Evolutionary conservation across 106 monocot genomes (phyloP).

Genomic region (Dendrobium catenatum): DNA sequence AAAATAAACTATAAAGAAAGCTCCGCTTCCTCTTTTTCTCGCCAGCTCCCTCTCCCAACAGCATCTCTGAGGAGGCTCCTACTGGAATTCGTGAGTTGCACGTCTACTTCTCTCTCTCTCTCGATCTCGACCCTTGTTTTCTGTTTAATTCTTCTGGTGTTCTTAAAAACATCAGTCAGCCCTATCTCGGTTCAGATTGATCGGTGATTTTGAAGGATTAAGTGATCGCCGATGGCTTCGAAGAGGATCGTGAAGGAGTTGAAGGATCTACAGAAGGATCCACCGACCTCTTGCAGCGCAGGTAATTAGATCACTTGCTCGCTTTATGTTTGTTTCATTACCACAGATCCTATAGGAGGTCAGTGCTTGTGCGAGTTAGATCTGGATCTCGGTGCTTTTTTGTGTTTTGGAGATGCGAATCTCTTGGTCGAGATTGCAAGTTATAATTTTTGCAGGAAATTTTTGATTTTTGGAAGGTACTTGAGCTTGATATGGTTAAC

Average conservation of each 20-base stretch:
- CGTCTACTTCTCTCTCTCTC: background rate
- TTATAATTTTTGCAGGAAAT: background rate
- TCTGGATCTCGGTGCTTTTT: background rate
- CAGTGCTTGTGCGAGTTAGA: background rate
- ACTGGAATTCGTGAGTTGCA: background rate
- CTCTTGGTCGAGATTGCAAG: background rate
- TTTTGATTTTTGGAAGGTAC: background rate
- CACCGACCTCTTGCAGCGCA: slow-evolving; percentile 32
- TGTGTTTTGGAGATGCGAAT: background rate
- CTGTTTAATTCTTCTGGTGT: background rate
- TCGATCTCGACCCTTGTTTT: background rate
- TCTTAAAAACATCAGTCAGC: background rate
- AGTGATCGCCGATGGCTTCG: slow-evolving; percentile 17
- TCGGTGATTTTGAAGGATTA: background rate
- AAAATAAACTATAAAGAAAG: too few relatives aligned
- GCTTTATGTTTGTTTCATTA: background rate
- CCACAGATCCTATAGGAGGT: background rate
- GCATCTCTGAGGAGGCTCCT: background rate
- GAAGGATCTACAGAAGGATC: slow-evolving; percentile 35
- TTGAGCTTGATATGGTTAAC: background rate
- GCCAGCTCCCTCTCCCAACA: background rate
- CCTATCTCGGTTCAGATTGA: background rate
- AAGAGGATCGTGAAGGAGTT: slow-evolving; percentile 33
- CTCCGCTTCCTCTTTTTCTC: background rate
- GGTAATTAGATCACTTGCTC: slow-evolving; percentile 6